Conservation (phyloP, 1,284 basidiomycete genomes). For the Malassezia sympodialis region DNA sequence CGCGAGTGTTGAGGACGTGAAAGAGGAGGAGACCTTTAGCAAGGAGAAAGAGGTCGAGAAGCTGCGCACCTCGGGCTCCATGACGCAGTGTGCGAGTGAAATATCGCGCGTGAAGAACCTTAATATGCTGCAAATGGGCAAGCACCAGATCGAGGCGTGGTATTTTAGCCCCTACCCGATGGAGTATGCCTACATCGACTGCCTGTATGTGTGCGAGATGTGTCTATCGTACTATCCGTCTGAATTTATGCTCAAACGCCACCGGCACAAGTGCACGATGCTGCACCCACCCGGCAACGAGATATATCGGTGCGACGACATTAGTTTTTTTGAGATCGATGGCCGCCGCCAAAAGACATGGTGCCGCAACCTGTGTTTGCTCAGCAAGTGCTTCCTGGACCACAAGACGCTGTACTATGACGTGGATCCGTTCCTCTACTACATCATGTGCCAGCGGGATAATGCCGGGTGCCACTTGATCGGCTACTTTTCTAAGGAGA, state of each 20-base stretch:
- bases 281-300: conserved; percentile 97
- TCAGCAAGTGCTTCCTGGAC: conserved; percentile 97
- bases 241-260: conserved; percentile 51
- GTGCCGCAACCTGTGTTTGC: conserved; percentile 90
- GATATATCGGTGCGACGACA: conserved; percentile 91
- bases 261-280: conserved; percentile 81
- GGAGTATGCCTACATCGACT: conserved; percentile 88
- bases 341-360: conserved; percentile 89
- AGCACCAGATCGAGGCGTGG: conserved; percentile 94
- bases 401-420: conserved; percentile 99
- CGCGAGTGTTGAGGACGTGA: conserved; percentile 6
- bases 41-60: conserved; percentile 99
- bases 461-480: conserved; percentile 84
- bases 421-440: conserved; percentile 98
- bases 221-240: conserved; percentile 53
- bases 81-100: conserved; percentile 97
- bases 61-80: conserved; percentile 88
- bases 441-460: conserved; percentile 87
- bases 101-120: conserved; percentile 96
- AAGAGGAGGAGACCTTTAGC: conserved; percentile 53
- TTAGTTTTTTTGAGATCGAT: conserved; percentile 97
- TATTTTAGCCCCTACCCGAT: conserved; percentile 98
- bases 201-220: conserved; percentile 97
- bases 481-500: conserved; percentile 98
- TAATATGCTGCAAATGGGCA: conserved; percentile 89